phyloP scores from a whole-genome alignment of 148 eudicot species.

The Bassia scoparia region DNA sequence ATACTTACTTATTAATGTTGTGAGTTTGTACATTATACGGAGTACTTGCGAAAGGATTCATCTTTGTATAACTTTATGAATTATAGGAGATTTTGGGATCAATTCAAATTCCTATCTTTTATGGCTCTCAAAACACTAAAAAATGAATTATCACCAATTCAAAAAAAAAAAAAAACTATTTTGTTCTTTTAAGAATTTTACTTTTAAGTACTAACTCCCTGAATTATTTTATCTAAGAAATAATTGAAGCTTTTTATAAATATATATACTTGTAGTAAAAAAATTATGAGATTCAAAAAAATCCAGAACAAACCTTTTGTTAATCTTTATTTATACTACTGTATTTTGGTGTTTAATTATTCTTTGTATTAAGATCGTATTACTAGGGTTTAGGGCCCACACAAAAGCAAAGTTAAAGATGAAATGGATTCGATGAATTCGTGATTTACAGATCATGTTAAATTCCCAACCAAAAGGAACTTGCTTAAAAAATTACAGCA shows the following conservation, averaged over 20 bases:
- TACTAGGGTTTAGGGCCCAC: conserved; percentile 11
- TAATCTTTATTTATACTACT: neutral
- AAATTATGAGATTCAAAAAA: conserved; percentile 18
- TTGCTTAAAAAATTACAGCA: conserved; percentile 3
- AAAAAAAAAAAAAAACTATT: too few relatives aligned
- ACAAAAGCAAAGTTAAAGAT: conserved; percentile 22
- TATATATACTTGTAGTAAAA: too few relatives aligned
- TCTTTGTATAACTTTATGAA: too few relatives aligned
- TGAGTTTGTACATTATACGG: too few relatives aligned
- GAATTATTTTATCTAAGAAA: conserved; percentile 11
- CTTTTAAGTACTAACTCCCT: too few relatives aligned
- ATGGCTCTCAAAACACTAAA: too few relatives aligned
- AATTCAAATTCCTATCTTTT: too few relatives aligned
- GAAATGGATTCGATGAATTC: conserved; percentile 28
- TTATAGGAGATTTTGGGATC: too few relatives aligned
- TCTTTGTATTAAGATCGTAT: neutral
- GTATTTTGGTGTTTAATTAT: neutral
- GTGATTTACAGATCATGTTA: conserved; percentile 26
- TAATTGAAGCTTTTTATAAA: conserved; percentile 11
- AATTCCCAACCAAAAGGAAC: conserved; percentile 22
- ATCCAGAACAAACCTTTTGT: conserved; percentile 27
- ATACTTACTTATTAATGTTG: too few relatives aligned
- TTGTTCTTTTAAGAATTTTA: too few relatives aligned
- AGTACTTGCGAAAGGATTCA: too few relatives aligned
- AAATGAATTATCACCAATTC: too few relatives aligned